A percentile compares a stretch with the other conserved stretches of the same genome.
Evolutionary conservation across 768 basidiomycete genomes (phyloP).

Genomic region (Rhizopogon salebrosus): DNA sequence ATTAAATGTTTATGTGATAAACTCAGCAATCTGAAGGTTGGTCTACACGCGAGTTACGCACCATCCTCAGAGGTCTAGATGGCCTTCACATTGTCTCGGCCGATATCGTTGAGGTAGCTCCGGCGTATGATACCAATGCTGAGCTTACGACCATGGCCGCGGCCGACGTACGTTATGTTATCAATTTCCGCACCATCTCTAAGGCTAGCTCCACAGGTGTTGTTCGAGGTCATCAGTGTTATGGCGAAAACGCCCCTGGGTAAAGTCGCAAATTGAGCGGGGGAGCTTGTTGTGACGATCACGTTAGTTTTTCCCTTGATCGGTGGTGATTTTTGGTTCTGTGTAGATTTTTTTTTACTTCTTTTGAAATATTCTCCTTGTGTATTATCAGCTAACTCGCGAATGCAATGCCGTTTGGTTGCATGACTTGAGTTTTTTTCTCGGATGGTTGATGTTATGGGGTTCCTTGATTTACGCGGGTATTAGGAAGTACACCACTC

Average conservation of each 20-base stretch:
- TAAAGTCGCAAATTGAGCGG: conserved; percentile 35
- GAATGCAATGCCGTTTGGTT: not conserved
- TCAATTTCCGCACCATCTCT: not conserved
- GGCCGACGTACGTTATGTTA: conserved; percentile 41
- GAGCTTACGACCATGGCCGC: conserved; percentile 62
- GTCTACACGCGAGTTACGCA: conserved; percentile 78
- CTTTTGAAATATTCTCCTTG: not conserved
- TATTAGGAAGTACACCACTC: too few species aligned
- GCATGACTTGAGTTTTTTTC: not conserved
- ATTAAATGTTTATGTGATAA: conserved; percentile 1
- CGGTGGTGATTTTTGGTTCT: not conserved
- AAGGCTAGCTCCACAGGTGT: conserved; percentile 40
- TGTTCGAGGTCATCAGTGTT: conserved; percentile 71
- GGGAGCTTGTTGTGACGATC: not conserved
- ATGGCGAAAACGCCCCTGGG: conserved; percentile 79
- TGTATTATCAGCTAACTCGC: not conserved
- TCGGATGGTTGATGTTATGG: too few species aligned
- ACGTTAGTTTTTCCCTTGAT: not conserved
- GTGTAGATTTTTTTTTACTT: not conserved
- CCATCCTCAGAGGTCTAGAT: conserved; percentile 69
- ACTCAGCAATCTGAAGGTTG: conserved; percentile 31
- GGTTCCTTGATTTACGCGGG: too few species aligned
- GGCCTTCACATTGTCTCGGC: conserved; percentile 75
- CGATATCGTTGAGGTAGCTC: conserved; percentile 83
- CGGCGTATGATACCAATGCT: conserved; percentile 70